Conservation (phyloP, 2,329 filamentous ascomycete species). For the Cordyceps militaris region DNA sequence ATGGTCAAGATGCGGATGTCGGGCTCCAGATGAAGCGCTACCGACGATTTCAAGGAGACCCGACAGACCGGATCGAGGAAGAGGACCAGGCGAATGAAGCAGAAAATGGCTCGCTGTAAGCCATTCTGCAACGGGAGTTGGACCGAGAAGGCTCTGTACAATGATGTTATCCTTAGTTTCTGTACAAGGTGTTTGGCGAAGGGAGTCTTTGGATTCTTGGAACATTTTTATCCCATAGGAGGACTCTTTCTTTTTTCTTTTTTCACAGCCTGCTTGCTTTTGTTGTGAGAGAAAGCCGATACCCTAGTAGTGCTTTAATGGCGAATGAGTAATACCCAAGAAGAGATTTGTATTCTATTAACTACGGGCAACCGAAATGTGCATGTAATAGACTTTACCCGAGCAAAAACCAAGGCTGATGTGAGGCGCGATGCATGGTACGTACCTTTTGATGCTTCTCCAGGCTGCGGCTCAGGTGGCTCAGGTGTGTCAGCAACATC, state of each 20-base stretch:
- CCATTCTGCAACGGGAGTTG: not conserved
- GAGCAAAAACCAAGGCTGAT: too few relatives aligned
- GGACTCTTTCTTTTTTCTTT: not conserved
- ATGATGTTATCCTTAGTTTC: not conserved
- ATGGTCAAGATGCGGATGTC: slow-evolving; percentile 26
- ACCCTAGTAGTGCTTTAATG: not conserved
- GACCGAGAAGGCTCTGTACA: not conserved
- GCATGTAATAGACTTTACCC: too few relatives aligned
- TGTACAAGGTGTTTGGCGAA: not conserved
- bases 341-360: not conserved
- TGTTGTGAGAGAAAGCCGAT: too few relatives aligned
- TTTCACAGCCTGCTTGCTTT: slow-evolving; percentile 1
- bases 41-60: slow-evolving; percentile 27
- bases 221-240: not conserved
- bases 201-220: slow-evolving; percentile 6
- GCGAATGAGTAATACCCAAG: slow-evolving; percentile 3
- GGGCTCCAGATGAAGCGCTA: slow-evolving; percentile 30
- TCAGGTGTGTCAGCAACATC: not conserved
- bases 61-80: slow-evolving; percentile 31
- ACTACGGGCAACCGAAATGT: too few relatives aligned
- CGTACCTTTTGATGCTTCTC: not conserved
- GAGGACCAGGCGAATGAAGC: slow-evolving; percentile 21
- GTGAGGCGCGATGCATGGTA: too few relatives aligned
- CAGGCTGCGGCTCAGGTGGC: not conserved
- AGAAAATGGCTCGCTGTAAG: not conserved